These are phyloP conservation scores for Auriscalpium orientale DNA, from an alignment of 768 basidiomycete species.

Conservation along the genomic window DNA sequence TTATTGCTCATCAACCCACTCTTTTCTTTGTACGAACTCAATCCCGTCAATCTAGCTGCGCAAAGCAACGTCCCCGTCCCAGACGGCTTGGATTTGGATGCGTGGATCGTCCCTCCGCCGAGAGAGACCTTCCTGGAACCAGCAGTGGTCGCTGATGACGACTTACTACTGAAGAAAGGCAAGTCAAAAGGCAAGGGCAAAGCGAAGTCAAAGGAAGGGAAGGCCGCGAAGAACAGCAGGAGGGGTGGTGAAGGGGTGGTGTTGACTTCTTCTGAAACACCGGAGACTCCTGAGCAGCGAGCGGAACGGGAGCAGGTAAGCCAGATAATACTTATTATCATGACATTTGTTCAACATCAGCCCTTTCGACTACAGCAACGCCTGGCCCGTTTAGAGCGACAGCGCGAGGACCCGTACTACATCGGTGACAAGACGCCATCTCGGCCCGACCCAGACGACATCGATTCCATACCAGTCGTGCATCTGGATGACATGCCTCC, in stretches of 20 bases:
- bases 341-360: background rate
- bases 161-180: constrained; percentile 31
- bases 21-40: constrained; percentile 71
- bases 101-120: constrained; percentile 71
- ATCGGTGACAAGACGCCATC: constrained; percentile 57
- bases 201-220: constrained; percentile 31
- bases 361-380: constrained; percentile 44
- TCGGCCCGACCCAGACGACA: constrained; percentile 39
- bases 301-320: constrained; percentile 58
- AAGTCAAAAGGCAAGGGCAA: constrained; percentile 39
- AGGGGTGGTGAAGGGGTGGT: constrained; percentile 17
- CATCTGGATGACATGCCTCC: constrained; percentile 68
- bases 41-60: constrained; percentile 72
- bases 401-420: constrained; percentile 88
- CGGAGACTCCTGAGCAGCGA: constrained; percentile 47
- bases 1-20: constrained; percentile 80
- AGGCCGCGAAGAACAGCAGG: constrained; percentile 17
- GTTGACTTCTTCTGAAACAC: constrained; percentile 21
- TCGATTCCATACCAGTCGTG: constrained; percentile 93
- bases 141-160: constrained; percentile 29
- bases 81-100: constrained; percentile 78
- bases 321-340: constrained; percentile 1
- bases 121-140: constrained; percentile 26
- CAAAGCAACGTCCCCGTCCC: constrained; percentile 79
- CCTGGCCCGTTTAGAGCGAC: constrained; percentile 65